Evolutionary conservation across 2,329 filamentous ascomycete species (phyloP).

Genomic region (Colletotrichum tofieldiae): DNA sequence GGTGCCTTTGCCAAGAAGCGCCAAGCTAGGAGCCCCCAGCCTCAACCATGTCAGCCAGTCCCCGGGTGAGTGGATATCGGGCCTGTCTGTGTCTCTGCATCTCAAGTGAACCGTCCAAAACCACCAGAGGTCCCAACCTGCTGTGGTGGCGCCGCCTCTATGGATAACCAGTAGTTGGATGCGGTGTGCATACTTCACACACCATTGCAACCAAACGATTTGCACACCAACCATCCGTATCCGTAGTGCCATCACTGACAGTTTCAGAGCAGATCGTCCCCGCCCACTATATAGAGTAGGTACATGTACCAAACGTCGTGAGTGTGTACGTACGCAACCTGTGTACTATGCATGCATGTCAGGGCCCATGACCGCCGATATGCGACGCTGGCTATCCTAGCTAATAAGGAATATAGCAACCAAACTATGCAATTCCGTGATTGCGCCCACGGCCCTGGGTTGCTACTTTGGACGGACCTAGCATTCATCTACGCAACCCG

Average conservation of each 20-base stretch:
- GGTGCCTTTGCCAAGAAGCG: constrained; percentile 27
- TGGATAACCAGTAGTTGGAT: not conserved
- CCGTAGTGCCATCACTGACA: not conserved
- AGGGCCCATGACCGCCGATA: not conserved
- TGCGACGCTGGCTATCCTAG: not conserved
- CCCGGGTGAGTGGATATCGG: constrained; percentile 26
- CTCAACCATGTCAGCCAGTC: constrained; percentile 12
- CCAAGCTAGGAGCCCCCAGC: constrained; percentile 24
- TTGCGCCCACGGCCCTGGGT: not conserved
- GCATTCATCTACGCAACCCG: not conserved
- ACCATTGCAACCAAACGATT: not conserved
- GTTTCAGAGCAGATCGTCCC: not conserved
- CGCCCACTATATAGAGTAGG: not conserved
- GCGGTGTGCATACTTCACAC: not conserved
- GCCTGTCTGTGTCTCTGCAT: not conserved
- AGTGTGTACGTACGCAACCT: not conserved
- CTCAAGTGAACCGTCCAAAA: constrained; percentile 4
- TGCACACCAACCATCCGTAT: not conserved
- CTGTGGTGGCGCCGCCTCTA: not conserved
- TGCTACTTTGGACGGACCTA: not conserved
- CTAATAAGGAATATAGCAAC: no score
- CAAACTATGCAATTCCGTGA: not conserved
- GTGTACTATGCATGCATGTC: constrained; percentile 4
- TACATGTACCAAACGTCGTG: not conserved
- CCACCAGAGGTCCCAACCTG: not conserved